Percentiles rank a stretch among this genome's conserved stretches.
These are phyloP conservation scores for Escallonia rubra DNA, from an alignment of 129 eudicot genomes.

Conservation along the genomic window DNA sequence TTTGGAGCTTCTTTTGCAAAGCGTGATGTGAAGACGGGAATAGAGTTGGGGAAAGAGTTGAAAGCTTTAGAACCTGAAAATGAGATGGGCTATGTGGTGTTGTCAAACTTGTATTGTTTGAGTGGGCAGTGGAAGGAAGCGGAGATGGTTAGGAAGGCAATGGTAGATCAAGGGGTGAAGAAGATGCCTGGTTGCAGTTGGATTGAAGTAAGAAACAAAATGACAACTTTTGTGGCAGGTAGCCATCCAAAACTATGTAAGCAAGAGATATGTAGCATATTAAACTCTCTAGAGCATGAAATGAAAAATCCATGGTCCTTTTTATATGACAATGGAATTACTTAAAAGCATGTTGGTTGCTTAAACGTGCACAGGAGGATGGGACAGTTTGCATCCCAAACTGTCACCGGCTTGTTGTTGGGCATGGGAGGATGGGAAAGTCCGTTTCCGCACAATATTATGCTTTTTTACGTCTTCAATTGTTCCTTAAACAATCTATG, in stretches of 20 bases:
- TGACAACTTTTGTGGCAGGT: constrained; percentile 55
- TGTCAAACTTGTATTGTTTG: constrained; percentile 73
- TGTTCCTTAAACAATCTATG: too few species aligned
- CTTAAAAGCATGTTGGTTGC: constrained; percentile 6
- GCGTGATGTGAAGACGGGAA: constrained; percentile 34
- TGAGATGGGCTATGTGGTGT: constrained; percentile 67
- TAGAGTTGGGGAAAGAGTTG: constrained; percentile 36
- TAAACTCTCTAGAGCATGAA: constrained; percentile 50
- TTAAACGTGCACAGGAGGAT: too few species aligned
- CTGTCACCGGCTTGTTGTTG: too few species aligned
- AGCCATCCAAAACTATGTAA: constrained; percentile 15
- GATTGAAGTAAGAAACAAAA: constrained; percentile 57
- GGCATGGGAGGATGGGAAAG: too few species aligned
- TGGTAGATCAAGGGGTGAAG: constrained; percentile 54
- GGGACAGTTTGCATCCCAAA: too few species aligned
- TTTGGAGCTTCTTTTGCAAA: constrained; percentile 53
- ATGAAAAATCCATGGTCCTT: constrained; percentile 34
- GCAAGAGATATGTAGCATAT: constrained; percentile 30
- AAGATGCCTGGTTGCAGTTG: constrained; percentile 81
- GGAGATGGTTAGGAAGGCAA: constrained; percentile 54
- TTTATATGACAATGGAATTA: constrained; percentile 10
- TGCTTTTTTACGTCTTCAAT: too few species aligned
- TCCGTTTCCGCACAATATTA: too few species aligned
- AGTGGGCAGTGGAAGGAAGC: constrained; percentile 74
- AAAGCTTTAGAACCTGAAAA: constrained; percentile 33